A percentile compares a stretch with the other conserved stretches of the same genome.
Conservation (phyloP, 306 rosid genomes). For the Begonia fuchsioides region DNA sequence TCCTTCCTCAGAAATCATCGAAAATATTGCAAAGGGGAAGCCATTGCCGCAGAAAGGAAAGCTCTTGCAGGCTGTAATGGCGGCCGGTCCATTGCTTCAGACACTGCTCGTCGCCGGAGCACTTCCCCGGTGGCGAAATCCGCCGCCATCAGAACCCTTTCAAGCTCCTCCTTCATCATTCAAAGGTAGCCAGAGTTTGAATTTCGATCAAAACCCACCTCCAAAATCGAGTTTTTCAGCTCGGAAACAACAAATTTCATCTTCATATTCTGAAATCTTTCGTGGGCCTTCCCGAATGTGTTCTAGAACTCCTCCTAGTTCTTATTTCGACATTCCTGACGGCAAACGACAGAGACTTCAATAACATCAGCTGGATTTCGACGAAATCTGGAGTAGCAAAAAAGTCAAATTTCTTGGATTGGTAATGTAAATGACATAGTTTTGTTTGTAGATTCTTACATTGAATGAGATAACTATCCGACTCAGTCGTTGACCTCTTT, state of each 20-base stretch:
- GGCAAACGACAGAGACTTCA: slow-evolving; percentile 40
- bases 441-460: slow-evolving; percentile 1
- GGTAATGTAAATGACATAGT: slow-evolving; percentile 36
- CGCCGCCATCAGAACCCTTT: slow-evolving; percentile 32
- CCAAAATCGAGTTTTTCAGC: slow-evolving; percentile 1
- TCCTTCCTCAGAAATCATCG: slow-evolving; percentile 10
- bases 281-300: slow-evolving; percentile 31
- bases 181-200: slow-evolving; percentile 15
- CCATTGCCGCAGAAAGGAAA: slow-evolving; percentile 37
- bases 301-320: slow-evolving; percentile 20
- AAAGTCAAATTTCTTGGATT: slow-evolving; percentile 12
- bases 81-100: slow-evolving; percentile 35
- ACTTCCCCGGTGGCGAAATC: slow-evolving; percentile 27
- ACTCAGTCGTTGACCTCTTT: too few species aligned
- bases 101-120: slow-evolving; percentile 39
- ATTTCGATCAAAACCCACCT: not conserved
- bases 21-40: slow-evolving; percentile 15
- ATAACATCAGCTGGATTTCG: slow-evolving; percentile 4
- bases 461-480: too few species aligned
- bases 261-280: slow-evolving; percentile 7
- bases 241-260: slow-evolving; percentile 10
- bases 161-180: slow-evolving; percentile 30
- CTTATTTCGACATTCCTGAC: slow-evolving; percentile 15
- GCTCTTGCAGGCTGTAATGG: slow-evolving; percentile 25
- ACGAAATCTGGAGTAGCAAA: not conserved